Evolutionary conservation across 2,329 filamentous ascomycete genomes (phyloP).

Genomic region (Cordyceps sp.): DNA sequence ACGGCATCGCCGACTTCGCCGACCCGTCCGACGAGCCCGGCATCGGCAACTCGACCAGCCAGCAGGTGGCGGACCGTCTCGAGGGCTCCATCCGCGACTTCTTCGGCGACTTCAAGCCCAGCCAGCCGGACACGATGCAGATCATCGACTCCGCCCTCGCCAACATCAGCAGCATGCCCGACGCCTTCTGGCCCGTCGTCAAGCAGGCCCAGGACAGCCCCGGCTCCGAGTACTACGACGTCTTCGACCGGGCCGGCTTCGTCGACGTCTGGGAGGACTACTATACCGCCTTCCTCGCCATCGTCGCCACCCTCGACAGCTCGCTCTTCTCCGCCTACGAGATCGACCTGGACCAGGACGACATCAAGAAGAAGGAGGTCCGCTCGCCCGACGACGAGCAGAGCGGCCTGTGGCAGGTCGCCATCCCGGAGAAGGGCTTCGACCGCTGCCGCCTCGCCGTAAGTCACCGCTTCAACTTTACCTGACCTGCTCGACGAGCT

Average conservation of each 20-base stretch:
- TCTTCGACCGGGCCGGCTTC: no score
- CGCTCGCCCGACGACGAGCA: no score
- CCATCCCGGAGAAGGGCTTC: neutral
- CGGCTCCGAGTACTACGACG: no score
- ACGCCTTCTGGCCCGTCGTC: no score
- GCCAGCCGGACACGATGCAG: constrained; percentile 6
- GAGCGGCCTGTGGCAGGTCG: no score
- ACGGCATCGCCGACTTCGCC: constrained; percentile 5
- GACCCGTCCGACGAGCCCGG: constrained; percentile 4
- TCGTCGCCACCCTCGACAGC: neutral
- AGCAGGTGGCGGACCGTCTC: constrained; percentile 5
- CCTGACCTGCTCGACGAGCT: no score
- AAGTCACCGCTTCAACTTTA: neutral
- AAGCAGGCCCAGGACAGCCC: no score
- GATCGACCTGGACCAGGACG: neutral
- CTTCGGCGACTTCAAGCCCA: constrained; percentile 12
- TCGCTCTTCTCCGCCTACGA: neutral
- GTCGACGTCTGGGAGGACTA: no score
- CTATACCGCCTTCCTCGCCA: no score
- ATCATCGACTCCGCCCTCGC: constrained; percentile 9
- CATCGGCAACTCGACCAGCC: constrained; percentile 7
- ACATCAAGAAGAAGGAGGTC: no score
- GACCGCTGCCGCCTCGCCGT: neutral
- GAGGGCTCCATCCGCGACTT: constrained; percentile 6
- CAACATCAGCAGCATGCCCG: constrained; percentile 11